Evolutionary conservation across 176 grass and related monocot genomes (phyloP).

Genomic region (Pharus latifolius): DNA sequence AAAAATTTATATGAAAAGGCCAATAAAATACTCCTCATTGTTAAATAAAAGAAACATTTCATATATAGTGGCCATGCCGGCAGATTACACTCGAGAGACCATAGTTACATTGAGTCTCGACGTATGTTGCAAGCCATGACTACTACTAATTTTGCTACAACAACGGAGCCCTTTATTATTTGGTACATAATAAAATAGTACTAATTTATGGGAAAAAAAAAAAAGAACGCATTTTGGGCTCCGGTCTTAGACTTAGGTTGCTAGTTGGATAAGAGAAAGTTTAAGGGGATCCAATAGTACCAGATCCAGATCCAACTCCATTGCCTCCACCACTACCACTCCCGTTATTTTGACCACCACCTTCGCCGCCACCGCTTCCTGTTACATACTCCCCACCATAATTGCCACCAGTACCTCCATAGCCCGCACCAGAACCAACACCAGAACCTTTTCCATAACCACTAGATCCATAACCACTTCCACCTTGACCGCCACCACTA

Average conservation of each 20-base stretch:
- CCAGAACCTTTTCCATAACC: neutral
- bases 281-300: neutral
- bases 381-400: no score
- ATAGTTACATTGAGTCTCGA: no score
- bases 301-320: slow-evolving; percentile 1
- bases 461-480: neutral
- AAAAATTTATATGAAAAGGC: no score
- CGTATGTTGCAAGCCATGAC: neutral
- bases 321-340: neutral
- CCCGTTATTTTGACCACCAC: neutral
- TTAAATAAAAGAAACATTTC: no score
- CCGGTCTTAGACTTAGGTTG: neutral
- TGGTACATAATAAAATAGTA: neutral
- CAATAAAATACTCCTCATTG: no score
- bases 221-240: no score
- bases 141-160: neutral
- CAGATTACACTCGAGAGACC: no score
- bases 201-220: no score
- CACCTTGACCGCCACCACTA: neutral
- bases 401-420: neutral
- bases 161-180: neutral
- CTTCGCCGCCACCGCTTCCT: neutral
- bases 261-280: neutral
- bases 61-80: no score
- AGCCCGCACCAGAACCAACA: neutral